phyloP scores from a whole-genome alignment of 345 rosid species.

The Crucihimalaya himalaica region DNA sequence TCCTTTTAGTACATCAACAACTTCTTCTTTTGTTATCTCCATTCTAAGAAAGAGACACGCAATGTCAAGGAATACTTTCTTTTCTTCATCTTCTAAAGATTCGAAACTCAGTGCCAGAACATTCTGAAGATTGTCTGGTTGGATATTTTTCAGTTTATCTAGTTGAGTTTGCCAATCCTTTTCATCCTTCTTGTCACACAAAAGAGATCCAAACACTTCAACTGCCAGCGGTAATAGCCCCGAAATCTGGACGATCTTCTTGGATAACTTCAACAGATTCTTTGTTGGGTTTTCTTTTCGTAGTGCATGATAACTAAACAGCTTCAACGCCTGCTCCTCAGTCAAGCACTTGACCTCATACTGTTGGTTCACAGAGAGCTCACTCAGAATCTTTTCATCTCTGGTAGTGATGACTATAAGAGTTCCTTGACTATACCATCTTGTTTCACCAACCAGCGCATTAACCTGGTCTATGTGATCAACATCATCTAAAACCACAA shows the following conservation, averaged over 20 bases:
- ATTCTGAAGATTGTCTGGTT: slow-evolving; percentile 43
- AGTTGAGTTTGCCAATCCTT: slow-evolving; percentile 59
- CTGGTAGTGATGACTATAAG: slow-evolving; percentile 66
- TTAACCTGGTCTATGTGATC: slow-evolving; percentile 44
- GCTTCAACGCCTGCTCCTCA: slow-evolving; percentile 42
- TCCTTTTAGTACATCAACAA: slow-evolving; percentile 54
- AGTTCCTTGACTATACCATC: slow-evolving; percentile 55
- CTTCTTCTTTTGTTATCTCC: slow-evolving; percentile 49
- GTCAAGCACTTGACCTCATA: slow-evolving; percentile 58
- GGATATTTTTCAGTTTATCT: slow-evolving; percentile 41
- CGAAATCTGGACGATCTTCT: slow-evolving; percentile 47
- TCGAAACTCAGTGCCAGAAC: slow-evolving; percentile 59
- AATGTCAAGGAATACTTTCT: slow-evolving; percentile 64
- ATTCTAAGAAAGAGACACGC: slow-evolving; percentile 62
- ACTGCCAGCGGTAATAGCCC: slow-evolving; percentile 67
- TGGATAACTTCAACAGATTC: slow-evolving; percentile 35
- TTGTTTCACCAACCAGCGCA: slow-evolving; percentile 48
- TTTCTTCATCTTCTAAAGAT: slow-evolving; percentile 48
- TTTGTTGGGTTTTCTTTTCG: slow-evolving; percentile 52
- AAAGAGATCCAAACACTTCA: slow-evolving; percentile 71
- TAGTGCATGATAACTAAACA: slow-evolving; percentile 66
- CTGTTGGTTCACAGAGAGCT: slow-evolving; percentile 23
- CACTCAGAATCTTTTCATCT: slow-evolving; percentile 42
- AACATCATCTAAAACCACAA: slow-evolving; percentile 66
- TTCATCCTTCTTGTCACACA: slow-evolving; percentile 49